Conservation (phyloP, 164 flowering plant genomes). For the Berberis vulgaris region DNA sequence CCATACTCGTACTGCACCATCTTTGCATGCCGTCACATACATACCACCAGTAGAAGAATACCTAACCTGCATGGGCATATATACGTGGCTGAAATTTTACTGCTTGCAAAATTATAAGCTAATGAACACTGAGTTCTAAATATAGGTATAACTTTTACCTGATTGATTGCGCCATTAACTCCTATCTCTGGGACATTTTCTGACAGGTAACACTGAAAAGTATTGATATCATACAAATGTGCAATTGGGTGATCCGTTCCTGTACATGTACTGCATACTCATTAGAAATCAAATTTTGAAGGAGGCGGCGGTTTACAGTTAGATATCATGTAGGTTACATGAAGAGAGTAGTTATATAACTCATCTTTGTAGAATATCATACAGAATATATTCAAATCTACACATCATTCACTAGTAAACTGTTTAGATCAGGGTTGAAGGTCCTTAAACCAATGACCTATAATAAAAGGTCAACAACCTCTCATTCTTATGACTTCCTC, state of each 20-base stretch:
- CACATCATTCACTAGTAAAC: too few relatives aligned
- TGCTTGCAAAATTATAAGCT: background rate
- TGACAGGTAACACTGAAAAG: conserved; percentile 75
- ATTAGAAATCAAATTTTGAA: conserved; percentile 9
- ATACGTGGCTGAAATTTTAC: background rate
- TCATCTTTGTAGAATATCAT: too few relatives aligned
- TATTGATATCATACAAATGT: conserved; percentile 79
- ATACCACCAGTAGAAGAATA: conserved; percentile 74
- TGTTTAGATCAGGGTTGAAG: too few relatives aligned
- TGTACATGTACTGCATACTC: conserved; percentile 21
- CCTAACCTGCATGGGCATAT: conserved; percentile 43
- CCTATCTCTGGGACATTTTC: conserved; percentile 52
- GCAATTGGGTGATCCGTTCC: conserved; percentile 83
- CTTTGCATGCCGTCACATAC: conserved; percentile 89
- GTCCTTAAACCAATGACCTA: too few relatives aligned
- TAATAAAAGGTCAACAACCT: too few relatives aligned
- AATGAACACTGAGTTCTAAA: background rate
- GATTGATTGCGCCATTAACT: conserved; percentile 64
- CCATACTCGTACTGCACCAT: conserved; percentile 76
- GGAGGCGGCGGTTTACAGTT: conserved; percentile 2
- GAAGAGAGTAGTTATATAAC: background rate
- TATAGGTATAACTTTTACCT: conserved; percentile 26
- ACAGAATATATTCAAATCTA: too few relatives aligned
- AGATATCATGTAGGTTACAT: background rate
- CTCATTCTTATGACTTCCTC: too few relatives aligned